Evolutionary conservation across 805 yeast genomes (phyloP).

Genomic region (Zygosaccharomyces rouxii): DNA sequence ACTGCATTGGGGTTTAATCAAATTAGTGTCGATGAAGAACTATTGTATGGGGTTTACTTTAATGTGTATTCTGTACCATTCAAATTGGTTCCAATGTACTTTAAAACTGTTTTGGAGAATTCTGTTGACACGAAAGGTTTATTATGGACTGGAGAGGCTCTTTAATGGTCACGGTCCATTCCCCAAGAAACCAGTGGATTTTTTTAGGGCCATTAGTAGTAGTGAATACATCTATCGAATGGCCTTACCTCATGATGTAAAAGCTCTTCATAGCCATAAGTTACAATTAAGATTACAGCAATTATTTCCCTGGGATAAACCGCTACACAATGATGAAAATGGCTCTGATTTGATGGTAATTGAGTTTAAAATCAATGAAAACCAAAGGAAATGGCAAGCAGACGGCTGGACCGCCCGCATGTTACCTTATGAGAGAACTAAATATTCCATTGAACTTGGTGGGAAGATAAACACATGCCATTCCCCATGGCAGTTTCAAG

Average conservation of each 20-base stretch:
- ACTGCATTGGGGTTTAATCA: constrained; percentile 18
- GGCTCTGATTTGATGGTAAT: constrained; percentile 14
- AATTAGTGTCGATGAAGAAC: constrained; percentile 11
- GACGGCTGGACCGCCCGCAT: constrained; percentile 23
- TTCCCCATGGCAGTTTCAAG: constrained; percentile 25
- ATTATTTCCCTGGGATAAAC: constrained; percentile 13
- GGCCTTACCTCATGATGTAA: constrained; percentile 17
- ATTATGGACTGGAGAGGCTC: constrained; percentile 5
- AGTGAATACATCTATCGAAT: neutral
- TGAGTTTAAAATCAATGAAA: constrained; percentile 27
- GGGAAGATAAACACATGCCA: constrained; percentile 6
- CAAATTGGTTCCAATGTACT: constrained; percentile 29
- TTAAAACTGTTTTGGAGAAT: constrained; percentile 29
- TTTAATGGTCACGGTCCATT: neutral
- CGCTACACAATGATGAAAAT: constrained; percentile 1
- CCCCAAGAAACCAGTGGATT: neutral
- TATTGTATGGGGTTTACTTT: constrained; percentile 15
- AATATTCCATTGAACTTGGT: constrained; percentile 13
- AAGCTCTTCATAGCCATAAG: constrained; percentile 10
- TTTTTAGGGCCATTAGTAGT: neutral
- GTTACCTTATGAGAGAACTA: constrained; percentile 25
- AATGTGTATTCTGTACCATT: constrained; percentile 19
- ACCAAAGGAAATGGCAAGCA: constrained; percentile 31
- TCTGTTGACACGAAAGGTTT: constrained; percentile 17
- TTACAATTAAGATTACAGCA: constrained; percentile 15